Evolutionary conservation across 441 rosid species (phyloP), one percentile per base, ranked within the genome.

Genomic region (Eruca vesicaria): DNA sequence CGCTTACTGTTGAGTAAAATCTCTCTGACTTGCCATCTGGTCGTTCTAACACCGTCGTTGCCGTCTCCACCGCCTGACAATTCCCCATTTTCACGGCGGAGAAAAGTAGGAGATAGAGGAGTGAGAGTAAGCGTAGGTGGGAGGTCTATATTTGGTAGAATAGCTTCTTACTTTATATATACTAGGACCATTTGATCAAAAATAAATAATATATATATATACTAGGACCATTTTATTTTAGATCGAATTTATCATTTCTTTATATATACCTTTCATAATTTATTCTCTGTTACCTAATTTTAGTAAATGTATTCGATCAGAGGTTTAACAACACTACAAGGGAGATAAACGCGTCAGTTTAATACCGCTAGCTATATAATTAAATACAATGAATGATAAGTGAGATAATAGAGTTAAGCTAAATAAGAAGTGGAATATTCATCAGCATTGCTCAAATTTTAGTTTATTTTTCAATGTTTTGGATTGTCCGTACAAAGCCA

Each of bases 41-140:
- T 62, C 41, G 61, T 73, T 78, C 78, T 14, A 78, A 9, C 62
- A 78, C 78, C 20, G 74, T 43, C 43, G 78, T 72, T 33, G 66
- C 78, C 23, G 78, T 59, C 81, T 73, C 81, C 78, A 52, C 78
- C 78, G 81, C 81, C 21, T 78, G 78, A 68, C 78, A 78, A 43
- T 78, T 78, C 11, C 81, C 81, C 81, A 78, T 78, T 55, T 52
- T 69, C 26, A 61, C 81, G 78, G 74, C 74, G 78, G 77, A 53
- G 65, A 41, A 78, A 55, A 66, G 50, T 55, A n/a, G 38, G 71
- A 31, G 66, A 23, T 31, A 23, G 43, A 66, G 19, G 61, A 63
- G 75, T 21, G 56, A 50, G 72, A 38, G 74, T 14, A 26, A 41
- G 8, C 66, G 57, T 59, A 61, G 71, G 60, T 67, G 57, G n/a